Evolutionary conservation across 1,284 basidiomycete species (phyloP).

Genomic region (Ustilago curta): DNA sequence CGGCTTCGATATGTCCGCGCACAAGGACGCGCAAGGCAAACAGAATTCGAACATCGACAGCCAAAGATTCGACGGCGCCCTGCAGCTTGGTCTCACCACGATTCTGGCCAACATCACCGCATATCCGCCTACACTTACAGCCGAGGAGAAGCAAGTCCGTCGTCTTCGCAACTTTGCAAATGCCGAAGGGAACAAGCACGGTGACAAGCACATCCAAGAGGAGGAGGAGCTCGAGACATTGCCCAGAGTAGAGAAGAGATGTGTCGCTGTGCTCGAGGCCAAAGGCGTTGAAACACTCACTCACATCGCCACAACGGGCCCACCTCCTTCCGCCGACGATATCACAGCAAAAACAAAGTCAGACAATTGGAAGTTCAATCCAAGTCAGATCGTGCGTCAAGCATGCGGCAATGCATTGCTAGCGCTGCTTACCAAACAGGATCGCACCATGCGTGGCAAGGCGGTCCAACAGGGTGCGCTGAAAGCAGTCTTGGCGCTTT

Average conservation of each 20-base stretch:
- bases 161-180: slow-evolving; percentile 56
- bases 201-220: slow-evolving; percentile 24
- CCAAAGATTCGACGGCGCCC: slow-evolving; percentile 40
- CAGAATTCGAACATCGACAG: slow-evolving; percentile 17
- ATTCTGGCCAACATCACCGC: slow-evolving; percentile 48
- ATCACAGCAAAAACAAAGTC: not conserved
- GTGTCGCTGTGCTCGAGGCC: slow-evolving; percentile 46
- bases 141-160: slow-evolving; percentile 57
- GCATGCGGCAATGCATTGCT: slow-evolving; percentile 33
- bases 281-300: slow-evolving; percentile 49
- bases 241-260: slow-evolving; percentile 30
- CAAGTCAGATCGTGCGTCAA: slow-evolving; percentile 23
- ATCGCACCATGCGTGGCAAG: slow-evolving; percentile 79
- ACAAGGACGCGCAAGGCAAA: not conserved
- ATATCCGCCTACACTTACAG: slow-evolving; percentile 46
- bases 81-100: slow-evolving; percentile 56
- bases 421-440: slow-evolving; percentile 70
- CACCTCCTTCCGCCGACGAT: slow-evolving; percentile 7
- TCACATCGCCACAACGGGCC: slow-evolving; percentile 31
- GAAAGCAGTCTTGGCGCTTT: slow-evolving; percentile 77
- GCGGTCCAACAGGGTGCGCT: slow-evolving; percentile 86
- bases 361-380: slow-evolving; percentile 29
- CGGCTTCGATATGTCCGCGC: slow-evolving; percentile 12
- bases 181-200: slow-evolving; percentile 26
- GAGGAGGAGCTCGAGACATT: slow-evolving; percentile 26